Evolutionary conservation across 192 early-diverging fungal species (phyloP).

Genomic region (Coemansia sp.): DNA sequence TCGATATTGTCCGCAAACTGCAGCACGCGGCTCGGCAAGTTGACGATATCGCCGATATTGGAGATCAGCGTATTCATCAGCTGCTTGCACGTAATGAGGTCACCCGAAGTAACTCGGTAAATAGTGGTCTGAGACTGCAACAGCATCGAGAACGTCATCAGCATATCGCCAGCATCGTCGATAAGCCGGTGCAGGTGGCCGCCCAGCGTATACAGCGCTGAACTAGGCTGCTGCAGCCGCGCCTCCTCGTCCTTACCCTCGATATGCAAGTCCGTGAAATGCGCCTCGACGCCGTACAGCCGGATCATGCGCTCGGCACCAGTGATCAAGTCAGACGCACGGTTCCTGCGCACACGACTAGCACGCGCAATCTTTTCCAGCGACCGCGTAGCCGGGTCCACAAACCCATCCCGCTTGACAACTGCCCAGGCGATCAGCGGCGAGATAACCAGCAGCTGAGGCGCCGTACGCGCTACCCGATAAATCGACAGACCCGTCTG

Average conservation of each 20-base stretch:
- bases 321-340: conserved; percentile 15
- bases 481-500: conserved; percentile 21
- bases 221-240: conserved; percentile 55
- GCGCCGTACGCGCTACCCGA: conserved; percentile 14
- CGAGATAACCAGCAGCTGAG: conserved; percentile 23
- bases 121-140: conserved; percentile 21
- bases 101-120: conserved; percentile 20
- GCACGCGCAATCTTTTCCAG: conserved; percentile 5
- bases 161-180: conserved; percentile 47
- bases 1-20: conserved; percentile 25
- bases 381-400: conserved; percentile 2
- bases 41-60: conserved; percentile 9
- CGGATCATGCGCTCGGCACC: conserved; percentile 74
- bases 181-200: conserved; percentile 54
- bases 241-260: conserved; percentile 64
- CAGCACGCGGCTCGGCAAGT: conserved; percentile 14
- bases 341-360: not conserved
- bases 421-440: conserved; percentile 20
- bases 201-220: conserved; percentile 65
- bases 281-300: conserved; percentile 60
- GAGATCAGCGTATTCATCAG: conserved; percentile 6
- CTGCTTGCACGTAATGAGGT: conserved; percentile 13
- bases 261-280: conserved; percentile 61
- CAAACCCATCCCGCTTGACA: not conserved
- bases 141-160: conserved; percentile 17